Percentiles rank a stretch among this genome's conserved stretches.
phyloP scores from a whole-genome alignment of 257 asterid genomes.

The Solanum microdontum region DNA sequence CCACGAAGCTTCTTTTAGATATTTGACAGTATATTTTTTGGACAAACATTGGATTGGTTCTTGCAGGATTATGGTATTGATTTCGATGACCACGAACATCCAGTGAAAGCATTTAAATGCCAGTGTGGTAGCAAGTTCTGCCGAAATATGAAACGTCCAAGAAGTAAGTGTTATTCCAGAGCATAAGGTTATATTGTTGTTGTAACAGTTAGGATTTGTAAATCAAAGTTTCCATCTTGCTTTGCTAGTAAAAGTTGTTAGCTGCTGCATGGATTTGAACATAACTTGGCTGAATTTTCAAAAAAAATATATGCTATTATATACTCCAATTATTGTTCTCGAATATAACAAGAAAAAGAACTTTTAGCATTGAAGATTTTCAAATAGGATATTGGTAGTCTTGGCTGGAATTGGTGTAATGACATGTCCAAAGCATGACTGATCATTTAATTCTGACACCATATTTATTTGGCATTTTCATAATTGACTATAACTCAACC shows the following conservation, averaged over 20 bases:
- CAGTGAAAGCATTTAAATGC: slow-evolving; percentile 68
- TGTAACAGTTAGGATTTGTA: neutral
- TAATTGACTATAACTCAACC: neutral
- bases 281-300: neutral
- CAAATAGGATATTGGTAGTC: neutral
- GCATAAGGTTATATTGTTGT: neutral
- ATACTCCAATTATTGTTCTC: neutral
- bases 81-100: slow-evolving; percentile 78
- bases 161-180: slow-evolving; percentile 34
- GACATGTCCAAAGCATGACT: neutral
- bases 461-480: neutral
- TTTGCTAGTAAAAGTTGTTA: neutral
- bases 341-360: neutral
- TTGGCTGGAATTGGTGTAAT: neutral
- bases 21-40: neutral
- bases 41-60: neutral
- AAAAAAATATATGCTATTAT: neutral
- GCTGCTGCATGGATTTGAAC: neutral
- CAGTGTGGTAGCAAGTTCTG: slow-evolving; percentile 80
- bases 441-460: neutral
- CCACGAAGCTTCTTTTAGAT: neutral
- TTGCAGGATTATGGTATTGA: slow-evolving; percentile 94
- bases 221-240: neutral
- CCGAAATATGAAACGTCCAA: slow-evolving; percentile 59
- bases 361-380: neutral